phyloP scores from a whole-genome alignment of 257 asterid genomes.

The Nicotiana undulata region DNA sequence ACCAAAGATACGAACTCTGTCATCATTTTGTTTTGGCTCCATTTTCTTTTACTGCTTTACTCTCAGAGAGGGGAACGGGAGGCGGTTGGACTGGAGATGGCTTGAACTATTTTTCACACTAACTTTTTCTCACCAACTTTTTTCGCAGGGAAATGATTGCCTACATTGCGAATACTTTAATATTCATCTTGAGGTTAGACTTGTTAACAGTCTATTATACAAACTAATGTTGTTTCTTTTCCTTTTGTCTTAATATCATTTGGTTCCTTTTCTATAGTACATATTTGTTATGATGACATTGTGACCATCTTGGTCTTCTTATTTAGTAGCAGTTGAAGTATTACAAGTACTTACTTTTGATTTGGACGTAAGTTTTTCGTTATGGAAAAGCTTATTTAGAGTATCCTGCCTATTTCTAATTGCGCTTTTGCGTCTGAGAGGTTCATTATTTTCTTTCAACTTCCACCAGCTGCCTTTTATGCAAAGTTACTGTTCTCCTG shows the following conservation, averaged over 20 bases:
- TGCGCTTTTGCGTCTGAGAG: no score
- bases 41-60: background rate
- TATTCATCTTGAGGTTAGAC: slow-evolving; percentile 12
- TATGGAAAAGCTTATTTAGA: no score
- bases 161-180: slow-evolving; percentile 14
- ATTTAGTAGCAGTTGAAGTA: no score
- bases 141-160: slow-evolving; percentile 13
- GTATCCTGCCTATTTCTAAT: no score
- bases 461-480: no score
- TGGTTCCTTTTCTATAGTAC: background rate
- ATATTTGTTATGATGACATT: no score
- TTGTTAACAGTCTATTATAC: background rate
- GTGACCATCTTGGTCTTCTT: no score
- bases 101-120: background rate
- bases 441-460: no score
- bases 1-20: background rate
- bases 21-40: background rate
- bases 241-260: background rate
- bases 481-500: no score
- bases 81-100: background rate
- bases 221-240: slow-evolving; percentile 1
- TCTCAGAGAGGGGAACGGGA: background rate
- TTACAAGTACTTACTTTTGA: no score
- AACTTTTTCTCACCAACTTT: background rate
- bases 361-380: no score